These are phyloP conservation scores for Candida sithepensis DNA, from an alignment of 805 yeast species.

Conservation along the genomic window DNA sequence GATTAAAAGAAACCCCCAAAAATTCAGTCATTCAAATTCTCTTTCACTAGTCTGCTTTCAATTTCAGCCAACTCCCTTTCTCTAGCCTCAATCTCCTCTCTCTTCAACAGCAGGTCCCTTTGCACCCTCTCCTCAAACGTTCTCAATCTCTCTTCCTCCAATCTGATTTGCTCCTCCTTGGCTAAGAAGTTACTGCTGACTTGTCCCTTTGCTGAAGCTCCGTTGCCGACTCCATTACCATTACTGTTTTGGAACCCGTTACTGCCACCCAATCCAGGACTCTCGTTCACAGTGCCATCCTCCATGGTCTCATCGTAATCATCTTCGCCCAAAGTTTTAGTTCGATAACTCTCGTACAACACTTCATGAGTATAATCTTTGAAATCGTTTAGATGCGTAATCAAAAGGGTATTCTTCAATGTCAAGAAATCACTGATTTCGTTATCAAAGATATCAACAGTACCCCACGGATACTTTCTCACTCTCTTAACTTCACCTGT, in stretches of 20 bases:
- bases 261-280: not conserved
- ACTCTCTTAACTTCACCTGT: conserved; percentile 40
- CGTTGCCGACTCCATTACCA: conserved; percentile 2
- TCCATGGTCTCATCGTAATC: conserved; percentile 9
- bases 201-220: not conserved
- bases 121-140: conserved; percentile 88
- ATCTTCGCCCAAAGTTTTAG: conserved; percentile 40
- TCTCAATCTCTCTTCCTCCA: conserved; percentile 84
- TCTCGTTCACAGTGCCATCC: not conserved
- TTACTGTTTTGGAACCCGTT: too few relatives aligned
- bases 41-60: conserved; percentile 40
- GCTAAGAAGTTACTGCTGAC: conserved; percentile 6
- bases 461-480: conserved; percentile 67
- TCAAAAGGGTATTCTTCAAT: conserved; percentile 72
- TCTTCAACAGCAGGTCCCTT: conserved; percentile 74
- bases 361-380: conserved; percentile 86
- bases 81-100: conserved; percentile 78
- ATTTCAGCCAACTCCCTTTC: conserved; percentile 83
- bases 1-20: too few relatives aligned
- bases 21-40: conserved; percentile 9
- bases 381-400: conserved; percentile 82
- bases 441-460: conserved; percentile 55
- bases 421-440: conserved; percentile 77
- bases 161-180: conserved; percentile 85
- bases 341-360: conserved; percentile 84